Percentiles rank a stretch among this genome's conserved stretches.
Conservation (phyloP, 2,329 filamentous ascomycete genomes). For the Fusarium sp. region DNA sequence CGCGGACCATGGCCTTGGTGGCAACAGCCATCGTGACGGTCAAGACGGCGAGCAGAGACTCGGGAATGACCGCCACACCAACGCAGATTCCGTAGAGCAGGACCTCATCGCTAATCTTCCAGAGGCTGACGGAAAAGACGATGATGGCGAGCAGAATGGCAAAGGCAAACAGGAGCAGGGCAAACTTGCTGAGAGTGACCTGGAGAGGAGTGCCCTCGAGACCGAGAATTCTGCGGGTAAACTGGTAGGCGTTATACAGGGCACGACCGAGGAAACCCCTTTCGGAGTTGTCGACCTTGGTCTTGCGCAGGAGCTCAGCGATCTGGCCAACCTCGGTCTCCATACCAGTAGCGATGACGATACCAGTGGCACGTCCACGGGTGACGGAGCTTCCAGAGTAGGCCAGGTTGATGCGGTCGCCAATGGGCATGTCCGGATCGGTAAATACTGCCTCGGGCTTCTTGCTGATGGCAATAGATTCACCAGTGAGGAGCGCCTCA, state of each 20-base stretch:
- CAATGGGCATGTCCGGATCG: slow-evolving; percentile 67
- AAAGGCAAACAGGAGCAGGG: slow-evolving; percentile 80
- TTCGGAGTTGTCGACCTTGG: slow-evolving; percentile 56
- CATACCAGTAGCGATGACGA: slow-evolving; percentile 79
- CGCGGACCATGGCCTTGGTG: slow-evolving; percentile 71
- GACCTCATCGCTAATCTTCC: slow-evolving; percentile 64
- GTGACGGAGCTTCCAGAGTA: slow-evolving; percentile 80
- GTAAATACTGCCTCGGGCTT: slow-evolving; percentile 66
- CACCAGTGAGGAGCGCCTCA: slow-evolving; percentile 78
- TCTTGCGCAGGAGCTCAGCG: slow-evolving; percentile 73
- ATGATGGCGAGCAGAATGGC: slow-evolving; percentile 71
- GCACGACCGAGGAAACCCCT: slow-evolving; percentile 56
- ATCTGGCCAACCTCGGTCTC: slow-evolving; percentile 80
- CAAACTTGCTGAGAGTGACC: slow-evolving; percentile 86
- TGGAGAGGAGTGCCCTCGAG: slow-evolving; percentile 84
- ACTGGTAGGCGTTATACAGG: slow-evolving; percentile 56
- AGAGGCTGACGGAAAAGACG: slow-evolving; percentile 69
- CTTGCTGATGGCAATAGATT: slow-evolving; percentile 77
- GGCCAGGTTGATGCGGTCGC: slow-evolving; percentile 76
- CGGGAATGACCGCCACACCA: slow-evolving; percentile 72
- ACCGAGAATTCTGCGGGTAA: slow-evolving; percentile 67
- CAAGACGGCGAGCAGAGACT: slow-evolving; percentile 74
- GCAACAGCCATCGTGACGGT: slow-evolving; percentile 78
- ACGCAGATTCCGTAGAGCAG: slow-evolving; percentile 71
- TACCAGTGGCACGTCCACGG: slow-evolving; percentile 74